Conservation (phyloP, 305 asterid genomes). For the Solanum hybrid region DNA sequence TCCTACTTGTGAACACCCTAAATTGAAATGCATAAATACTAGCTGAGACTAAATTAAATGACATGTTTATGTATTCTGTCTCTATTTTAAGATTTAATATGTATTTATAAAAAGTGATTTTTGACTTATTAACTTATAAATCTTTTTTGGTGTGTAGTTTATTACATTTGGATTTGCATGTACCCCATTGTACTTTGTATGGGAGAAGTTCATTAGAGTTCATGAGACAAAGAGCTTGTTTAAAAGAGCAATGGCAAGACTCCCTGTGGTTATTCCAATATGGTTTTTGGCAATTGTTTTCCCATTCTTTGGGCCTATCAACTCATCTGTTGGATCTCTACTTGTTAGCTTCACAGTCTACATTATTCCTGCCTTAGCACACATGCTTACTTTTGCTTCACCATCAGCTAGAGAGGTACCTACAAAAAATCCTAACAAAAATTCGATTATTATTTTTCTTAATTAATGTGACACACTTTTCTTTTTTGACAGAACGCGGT, state of each 20-base stretch:
- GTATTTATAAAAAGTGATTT: background rate
- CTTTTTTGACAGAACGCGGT: constrained; percentile 47
- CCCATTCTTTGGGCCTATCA: constrained; percentile 79
- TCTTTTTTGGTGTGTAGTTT: constrained; percentile 29
- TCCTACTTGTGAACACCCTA: background rate
- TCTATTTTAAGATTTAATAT: background rate
- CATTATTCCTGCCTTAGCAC: constrained; percentile 78
- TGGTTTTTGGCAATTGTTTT: constrained; percentile 75
- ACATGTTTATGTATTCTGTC: background rate
- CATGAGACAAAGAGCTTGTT: constrained; percentile 63
- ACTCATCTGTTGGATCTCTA: constrained; percentile 73
- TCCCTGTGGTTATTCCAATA: constrained; percentile 69
- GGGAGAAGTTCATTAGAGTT: constrained; percentile 67
- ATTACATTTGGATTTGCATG: constrained; percentile 84
- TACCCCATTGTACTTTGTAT: constrained; percentile 67
- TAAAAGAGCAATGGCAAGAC: constrained; percentile 51
- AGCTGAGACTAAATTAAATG: background rate
- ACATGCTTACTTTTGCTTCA: constrained; percentile 73
- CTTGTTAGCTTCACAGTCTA: constrained; percentile 83
- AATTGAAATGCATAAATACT: background rate
- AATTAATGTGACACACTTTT: background rate
- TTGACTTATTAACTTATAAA: background rate
- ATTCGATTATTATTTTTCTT: background rate
- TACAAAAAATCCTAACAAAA: background rate
- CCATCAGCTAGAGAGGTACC: constrained; percentile 76